Evolutionary conservation across 139 green algal genomes (phyloP), one percentile per base, ranked within the genome.

Genomic region (Chlamydomonas schloesseri): DNA sequence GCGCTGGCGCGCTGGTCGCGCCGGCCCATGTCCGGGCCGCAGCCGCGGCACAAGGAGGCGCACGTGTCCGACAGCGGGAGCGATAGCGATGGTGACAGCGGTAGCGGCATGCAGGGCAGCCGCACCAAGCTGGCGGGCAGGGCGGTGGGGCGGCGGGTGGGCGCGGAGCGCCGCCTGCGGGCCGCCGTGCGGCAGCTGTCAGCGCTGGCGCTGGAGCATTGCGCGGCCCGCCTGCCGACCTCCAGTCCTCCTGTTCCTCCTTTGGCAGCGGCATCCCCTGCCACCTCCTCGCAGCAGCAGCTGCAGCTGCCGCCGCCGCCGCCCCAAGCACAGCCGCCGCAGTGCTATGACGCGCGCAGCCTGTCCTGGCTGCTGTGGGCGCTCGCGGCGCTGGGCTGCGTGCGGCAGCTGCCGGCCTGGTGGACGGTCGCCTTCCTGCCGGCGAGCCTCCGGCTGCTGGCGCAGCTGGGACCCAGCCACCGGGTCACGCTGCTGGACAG

Each of bases 1-100:
- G 62, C 77, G 60, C 62, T 83, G 37, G 77, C 77, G 18, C 70
- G 77, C 26, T 83, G 77, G 77, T 28, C 28, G 77, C 75, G 75
- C 34, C 11, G 10, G 75, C 75, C 75, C 58, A 26, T 28, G 58
- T 5, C 28, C 23, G 3, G 55, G 73, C 73, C 11, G 55, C n/a
- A 24, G n/a, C 53, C 5, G 73, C n/a, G 31, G 53, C 55, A n/a
- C n/a, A n/a, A 23, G 55, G 31, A 50, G 13, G 18, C 4, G 13
- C 47, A 31, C 8, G 29, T 47, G 47, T 26, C 20, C 10, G 20
- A 21, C 20, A 13, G 57, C 57, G 23, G 57, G 10, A 50, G 42
- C 42, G 42, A 50, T 50, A 50, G 42, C 42, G 42, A 50, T 50
- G 8, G 42, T 8, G 42, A 50, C 6, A 8, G 42, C 42, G 42